phyloP scores from a whole-genome alignment of 306 rosid species.

The Lathyrus tuberosus region DNA sequence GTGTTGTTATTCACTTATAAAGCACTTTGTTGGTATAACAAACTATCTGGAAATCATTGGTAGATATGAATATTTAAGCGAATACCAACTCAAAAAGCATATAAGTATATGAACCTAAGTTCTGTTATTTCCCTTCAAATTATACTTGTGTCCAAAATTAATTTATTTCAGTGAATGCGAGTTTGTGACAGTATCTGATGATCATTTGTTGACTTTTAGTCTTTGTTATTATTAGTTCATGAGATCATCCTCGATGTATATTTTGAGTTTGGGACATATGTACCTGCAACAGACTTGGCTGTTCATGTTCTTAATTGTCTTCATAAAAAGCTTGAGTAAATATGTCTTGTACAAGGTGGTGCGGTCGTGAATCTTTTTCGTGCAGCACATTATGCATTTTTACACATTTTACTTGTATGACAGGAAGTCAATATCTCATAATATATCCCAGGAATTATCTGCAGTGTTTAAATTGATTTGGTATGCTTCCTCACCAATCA shows the following conservation, averaged over 20 bases:
- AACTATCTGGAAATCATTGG: background rate
- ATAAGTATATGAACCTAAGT: background rate
- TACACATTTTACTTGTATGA: constrained; percentile 31
- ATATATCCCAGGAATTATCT: no score
- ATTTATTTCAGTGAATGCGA: constrained; percentile 15
- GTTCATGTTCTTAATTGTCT: constrained; percentile 82
- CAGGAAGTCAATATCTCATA: no score
- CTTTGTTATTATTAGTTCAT: constrained; percentile 70
- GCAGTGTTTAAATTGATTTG: no score
- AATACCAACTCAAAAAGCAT: background rate
- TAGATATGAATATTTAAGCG: background rate
- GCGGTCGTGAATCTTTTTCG: constrained; percentile 68
- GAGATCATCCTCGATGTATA: constrained; percentile 71
- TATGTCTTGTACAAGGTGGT: constrained; percentile 89
- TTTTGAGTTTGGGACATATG: constrained; percentile 59
- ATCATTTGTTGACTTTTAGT: constrained; percentile 59
- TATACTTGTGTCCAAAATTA: background rate
- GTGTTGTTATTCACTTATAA: background rate
- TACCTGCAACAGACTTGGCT: constrained; percentile 75
- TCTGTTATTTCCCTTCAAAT: background rate
- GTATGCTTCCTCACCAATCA: no score
- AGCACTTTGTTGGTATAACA: background rate
- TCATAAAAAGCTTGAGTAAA: constrained; percentile 79
- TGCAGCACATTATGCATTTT: constrained; percentile 33
- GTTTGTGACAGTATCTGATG: constrained; percentile 48